Base-by-base conservation (phyloP, 257 asterid species). In the Fraxinus excelsior region DNA sequence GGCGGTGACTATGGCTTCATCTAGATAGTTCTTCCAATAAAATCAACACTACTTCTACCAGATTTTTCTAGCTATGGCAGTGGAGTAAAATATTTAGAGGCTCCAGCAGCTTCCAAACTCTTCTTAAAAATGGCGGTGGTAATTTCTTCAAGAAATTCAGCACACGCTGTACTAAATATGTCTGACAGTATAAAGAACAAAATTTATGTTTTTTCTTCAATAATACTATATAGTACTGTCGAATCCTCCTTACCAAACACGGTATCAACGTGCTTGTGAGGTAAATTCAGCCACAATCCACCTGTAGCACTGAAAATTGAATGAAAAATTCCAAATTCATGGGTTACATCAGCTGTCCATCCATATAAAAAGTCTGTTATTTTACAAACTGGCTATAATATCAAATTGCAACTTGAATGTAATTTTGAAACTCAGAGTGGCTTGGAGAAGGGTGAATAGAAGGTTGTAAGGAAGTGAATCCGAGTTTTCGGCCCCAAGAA, bases 201-300 rank as follows among this genome's bases (percentile, higher is more conserved):
- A 13, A 40, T 11, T 40, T 40, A 40, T 40, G 4, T 40, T 11
- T 11, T 11, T 40, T 40, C 16, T 40, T 40, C 3, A 1, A 40
- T 40, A 42, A 42, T 42, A 42, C 18, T 12, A 14, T 42, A 3
- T 3, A 11, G 49, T 40, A 40, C 3, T 40, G 16, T 40, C 0
- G 16, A 40, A 14, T 46, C 56, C 53, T 13, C 4, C n/a, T 44
- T 40, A 40, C 49, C 14, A 40, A 74, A 80, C 1, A 44, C 6
- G 14, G 66, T 40, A 3, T 79, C 86, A 3, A 46, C 34, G 3
- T 74, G 3, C 35, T 79, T 82, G 10, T 85, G 92, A 13, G 94
- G 96, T 28, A 89, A 80, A 72, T 81, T 82, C 25, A 89, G 32
- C 92, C 92, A 91, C 94, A 83, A 89, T 58, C 89, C 91, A 1